phyloP scores from a whole-genome alignment of 164 flowering plant genomes.

The Annona cherimola region DNA sequence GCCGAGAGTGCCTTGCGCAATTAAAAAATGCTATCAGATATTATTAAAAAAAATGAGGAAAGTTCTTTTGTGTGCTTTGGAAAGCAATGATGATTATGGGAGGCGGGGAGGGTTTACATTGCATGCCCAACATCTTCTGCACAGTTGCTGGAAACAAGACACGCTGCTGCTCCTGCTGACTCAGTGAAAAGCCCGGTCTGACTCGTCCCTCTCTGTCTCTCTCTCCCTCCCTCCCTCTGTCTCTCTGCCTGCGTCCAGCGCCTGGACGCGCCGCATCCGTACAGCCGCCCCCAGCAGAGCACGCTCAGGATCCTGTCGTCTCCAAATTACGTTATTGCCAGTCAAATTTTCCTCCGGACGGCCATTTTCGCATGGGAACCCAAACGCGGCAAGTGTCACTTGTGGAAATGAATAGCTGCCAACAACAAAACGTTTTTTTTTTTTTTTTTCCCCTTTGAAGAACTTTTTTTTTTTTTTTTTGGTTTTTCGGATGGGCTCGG shows the following conservation, averaged over 20 bases:
- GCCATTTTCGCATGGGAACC: too few relatives aligned
- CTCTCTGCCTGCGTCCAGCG: neutral
- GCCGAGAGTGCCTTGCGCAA: too few relatives aligned
- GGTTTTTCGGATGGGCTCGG: neutral
- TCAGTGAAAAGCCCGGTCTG: neutral
- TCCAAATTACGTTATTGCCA: neutral
- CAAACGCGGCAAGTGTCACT: too few relatives aligned
- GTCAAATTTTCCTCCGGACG: too few relatives aligned
- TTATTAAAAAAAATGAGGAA: neutral
- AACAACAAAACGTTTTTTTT: too few relatives aligned
- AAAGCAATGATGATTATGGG: neutral
- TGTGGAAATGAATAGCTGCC: too few relatives aligned
- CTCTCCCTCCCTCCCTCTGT: neutral
- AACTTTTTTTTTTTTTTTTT: too few relatives aligned
- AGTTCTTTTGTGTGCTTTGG: neutral
- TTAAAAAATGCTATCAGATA: neutral
- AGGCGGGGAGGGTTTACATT: neutral
- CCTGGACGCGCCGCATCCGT: neutral
- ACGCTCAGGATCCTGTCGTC: neutral
- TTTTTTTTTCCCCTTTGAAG: too few relatives aligned
- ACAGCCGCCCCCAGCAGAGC: neutral
- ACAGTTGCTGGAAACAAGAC: neutral
- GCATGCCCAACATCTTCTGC: slow-evolving; percentile 1
- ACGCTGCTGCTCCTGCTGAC: neutral
- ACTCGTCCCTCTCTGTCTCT: neutral